Evolutionary conservation across 2,329 filamentous ascomycete genomes (phyloP).

Genomic region (Phyllosticta citriasiana): DNA sequence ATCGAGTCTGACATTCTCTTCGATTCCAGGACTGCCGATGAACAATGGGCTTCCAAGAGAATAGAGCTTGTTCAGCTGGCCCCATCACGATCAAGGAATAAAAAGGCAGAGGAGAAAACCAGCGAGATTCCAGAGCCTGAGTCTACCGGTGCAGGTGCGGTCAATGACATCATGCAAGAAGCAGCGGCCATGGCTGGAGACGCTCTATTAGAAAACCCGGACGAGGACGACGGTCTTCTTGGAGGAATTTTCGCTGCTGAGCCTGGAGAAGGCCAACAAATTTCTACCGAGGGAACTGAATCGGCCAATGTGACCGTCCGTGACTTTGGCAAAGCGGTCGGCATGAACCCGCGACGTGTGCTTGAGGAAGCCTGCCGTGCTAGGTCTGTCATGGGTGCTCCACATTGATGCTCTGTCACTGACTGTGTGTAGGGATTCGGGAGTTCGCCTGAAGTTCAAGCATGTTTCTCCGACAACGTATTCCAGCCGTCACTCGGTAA

Average conservation of each 20-base stretch:
- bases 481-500: slow-evolving; percentile 64
- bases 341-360: slow-evolving; percentile 63
- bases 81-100: slow-evolving; percentile 15
- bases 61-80: slow-evolving; percentile 32
- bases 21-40: slow-evolving; percentile 37
- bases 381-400: slow-evolving; percentile 39
- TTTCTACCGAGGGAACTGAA: slow-evolving; percentile 13
- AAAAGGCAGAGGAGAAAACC: slow-evolving; percentile 2
- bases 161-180: slow-evolving; percentile 42
- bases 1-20: slow-evolving; percentile 58
- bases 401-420: background rate
- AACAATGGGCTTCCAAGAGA: slow-evolving; percentile 35
- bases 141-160: background rate
- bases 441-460: slow-evolving; percentile 56
- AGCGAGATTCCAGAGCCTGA: background rate
- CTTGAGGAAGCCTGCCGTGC: slow-evolving; percentile 83
- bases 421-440: slow-evolving; percentile 50
- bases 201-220: slow-evolving; percentile 27
- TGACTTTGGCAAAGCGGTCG: slow-evolving; percentile 77
- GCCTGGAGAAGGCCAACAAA: slow-evolving; percentile 33
- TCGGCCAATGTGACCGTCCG: slow-evolving; percentile 53
- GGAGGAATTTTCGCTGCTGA: slow-evolving; percentile 48
- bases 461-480: slow-evolving; percentile 64
- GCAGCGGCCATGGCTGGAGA: slow-evolving; percentile 31
- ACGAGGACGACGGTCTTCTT: slow-evolving; percentile 47